Evolutionary conservation across 805 yeast genomes (phyloP), one percentile per base, ranked within the genome.

Genomic region (Candida khao-thaluensis): DNA sequence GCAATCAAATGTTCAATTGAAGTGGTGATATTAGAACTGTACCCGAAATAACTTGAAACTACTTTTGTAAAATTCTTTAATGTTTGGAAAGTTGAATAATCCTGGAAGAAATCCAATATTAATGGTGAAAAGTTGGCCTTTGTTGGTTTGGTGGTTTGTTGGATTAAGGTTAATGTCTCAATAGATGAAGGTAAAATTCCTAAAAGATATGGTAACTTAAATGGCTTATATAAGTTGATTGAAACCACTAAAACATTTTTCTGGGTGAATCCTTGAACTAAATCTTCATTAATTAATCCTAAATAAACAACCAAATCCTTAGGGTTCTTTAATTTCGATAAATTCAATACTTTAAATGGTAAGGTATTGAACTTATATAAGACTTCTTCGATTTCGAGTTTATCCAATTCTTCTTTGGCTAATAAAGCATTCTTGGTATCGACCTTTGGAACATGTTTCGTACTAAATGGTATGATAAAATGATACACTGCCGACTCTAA

Each of bases 151-250:
- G 61, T 37, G 38, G 59, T 41, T 64, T 89, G 95, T 54, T 85
- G 85, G 17, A 85, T 69, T 12, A 84, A 74, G 9, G 79, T 76
- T 37, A 90, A 65, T 18, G 73, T 71, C 44, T 69, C 68, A 38
- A 78, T 76, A 7, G 79, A 59, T 2, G 70, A 45, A 18, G 91
- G 90, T 29, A 85, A 57, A 2, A 64, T 52, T 1, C 64, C 48
- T 35, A 77, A 63, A 20, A 87, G 64, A 11, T 67, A 57, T n/a
- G 66, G 57, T 35, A 81, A 67, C 43, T 72, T 64, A 67, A 89
- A 85, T 2, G 96, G 95, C 53, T 87, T 77, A 66, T 83, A 84
- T 22, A 77, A 76, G 28, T 82, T 77, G 32, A 86, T 68, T 7
- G 77, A 63, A 31, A 85, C 60, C 22, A 84, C 56, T 29, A 80